These are phyloP conservation scores for Sarocladium kiliense DNA, from an alignment of 2,329 filamentous ascomycete species.

Conservation along the genomic window DNA sequence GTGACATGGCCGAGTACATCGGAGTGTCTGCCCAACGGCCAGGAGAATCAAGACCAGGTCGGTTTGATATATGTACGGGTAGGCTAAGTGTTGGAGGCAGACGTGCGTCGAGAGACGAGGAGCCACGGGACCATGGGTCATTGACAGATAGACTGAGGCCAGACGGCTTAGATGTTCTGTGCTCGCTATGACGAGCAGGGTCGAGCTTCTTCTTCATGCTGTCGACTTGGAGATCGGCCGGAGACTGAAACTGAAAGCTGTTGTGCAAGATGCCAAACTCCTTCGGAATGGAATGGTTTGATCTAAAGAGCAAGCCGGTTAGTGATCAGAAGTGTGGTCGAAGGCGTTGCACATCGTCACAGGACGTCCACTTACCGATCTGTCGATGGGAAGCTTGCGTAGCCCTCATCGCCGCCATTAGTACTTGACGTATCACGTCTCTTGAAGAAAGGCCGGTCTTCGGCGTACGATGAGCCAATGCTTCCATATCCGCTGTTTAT, in stretches of 20 bases:
- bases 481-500: slow-evolving; percentile 34
- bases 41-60: slow-evolving; percentile 40
- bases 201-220: slow-evolving; percentile 53
- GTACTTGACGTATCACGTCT: slow-evolving; percentile 23
- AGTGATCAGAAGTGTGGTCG: background rate
- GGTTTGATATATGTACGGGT: slow-evolving; percentile 33
- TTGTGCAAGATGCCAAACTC: slow-evolving; percentile 47
- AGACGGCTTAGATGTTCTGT: background rate
- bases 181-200: slow-evolving; percentile 25
- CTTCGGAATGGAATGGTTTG: slow-evolving; percentile 34
- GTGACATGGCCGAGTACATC: slow-evolving; percentile 42
- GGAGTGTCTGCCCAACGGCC: slow-evolving; percentile 40
- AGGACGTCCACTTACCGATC: slow-evolving; percentile 28
- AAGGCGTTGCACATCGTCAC: background rate
- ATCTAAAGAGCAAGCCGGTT: slow-evolving; percentile 22
- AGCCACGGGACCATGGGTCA: slow-evolving; percentile 31
- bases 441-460: slow-evolving; percentile 28
- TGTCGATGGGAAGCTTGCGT: slow-evolving; percentile 36
- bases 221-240: slow-evolving; percentile 42
- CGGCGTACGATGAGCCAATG: slow-evolving; percentile 27
- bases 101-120: slow-evolving; percentile 31
- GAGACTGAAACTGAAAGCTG: slow-evolving; percentile 41
- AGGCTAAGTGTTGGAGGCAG: slow-evolving; percentile 33
- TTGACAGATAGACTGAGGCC: slow-evolving; percentile 34
- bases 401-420: slow-evolving; percentile 35